A percentile compares a stretch with the other conserved stretches of the same genome.
phyloP scores from a whole-genome alignment of 495 filamentous ascomycete genomes.

The Polyplosphaeria fusca region DNA sequence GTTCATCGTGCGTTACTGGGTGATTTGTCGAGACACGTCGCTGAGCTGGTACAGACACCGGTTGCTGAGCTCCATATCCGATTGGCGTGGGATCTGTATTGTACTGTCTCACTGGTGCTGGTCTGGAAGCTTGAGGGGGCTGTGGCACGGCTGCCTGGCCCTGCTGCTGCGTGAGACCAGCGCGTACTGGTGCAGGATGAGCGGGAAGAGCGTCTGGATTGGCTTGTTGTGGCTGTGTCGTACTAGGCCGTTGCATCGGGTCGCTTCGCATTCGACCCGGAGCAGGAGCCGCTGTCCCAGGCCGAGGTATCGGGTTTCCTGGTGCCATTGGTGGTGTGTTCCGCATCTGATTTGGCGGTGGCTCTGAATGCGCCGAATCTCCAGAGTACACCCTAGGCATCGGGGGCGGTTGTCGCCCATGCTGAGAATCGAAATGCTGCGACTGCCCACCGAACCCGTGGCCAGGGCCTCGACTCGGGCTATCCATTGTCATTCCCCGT shows the following conservation, averaged over 20 bases:
- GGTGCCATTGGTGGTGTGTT: conserved; percentile 22
- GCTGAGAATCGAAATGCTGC: conserved; percentile 20
- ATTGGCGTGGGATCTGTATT: conserved; percentile 46
- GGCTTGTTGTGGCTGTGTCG: conserved; percentile 40
- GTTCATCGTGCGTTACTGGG: conserved; percentile 73
- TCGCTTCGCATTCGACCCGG: conserved; percentile 23
- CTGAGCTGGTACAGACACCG: conserved; percentile 31
- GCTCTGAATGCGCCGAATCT: conserved; percentile 34
- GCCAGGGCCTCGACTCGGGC: conserved; percentile 10
- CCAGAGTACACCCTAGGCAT: conserved; percentile 31
- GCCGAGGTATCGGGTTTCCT: conserved; percentile 18
- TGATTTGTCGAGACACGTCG: conserved; percentile 31
- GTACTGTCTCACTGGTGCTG: conserved; percentile 73
- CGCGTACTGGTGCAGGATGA: conserved; percentile 77
- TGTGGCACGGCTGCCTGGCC: conserved; percentile 1
- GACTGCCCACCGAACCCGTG: conserved; percentile 14
- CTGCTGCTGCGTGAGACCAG: conserved; percentile 57
- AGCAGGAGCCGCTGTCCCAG: conserved; percentile 20
- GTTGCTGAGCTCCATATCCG: conserved; percentile 36
- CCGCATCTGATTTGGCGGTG: conserved; percentile 25
- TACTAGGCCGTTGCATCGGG: conserved; percentile 26
- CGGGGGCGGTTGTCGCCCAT: conserved; percentile 19
- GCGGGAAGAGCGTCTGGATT: conserved; percentile 65
- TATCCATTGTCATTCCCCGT: conserved; percentile 17
- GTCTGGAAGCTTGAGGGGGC: conserved; percentile 49